A percentile compares a stretch with the other conserved stretches of the same genome.
phyloP scores from a whole-genome alignment of 2,329 filamentous ascomycete genomes.

The Cytospora chrysosperma region DNA sequence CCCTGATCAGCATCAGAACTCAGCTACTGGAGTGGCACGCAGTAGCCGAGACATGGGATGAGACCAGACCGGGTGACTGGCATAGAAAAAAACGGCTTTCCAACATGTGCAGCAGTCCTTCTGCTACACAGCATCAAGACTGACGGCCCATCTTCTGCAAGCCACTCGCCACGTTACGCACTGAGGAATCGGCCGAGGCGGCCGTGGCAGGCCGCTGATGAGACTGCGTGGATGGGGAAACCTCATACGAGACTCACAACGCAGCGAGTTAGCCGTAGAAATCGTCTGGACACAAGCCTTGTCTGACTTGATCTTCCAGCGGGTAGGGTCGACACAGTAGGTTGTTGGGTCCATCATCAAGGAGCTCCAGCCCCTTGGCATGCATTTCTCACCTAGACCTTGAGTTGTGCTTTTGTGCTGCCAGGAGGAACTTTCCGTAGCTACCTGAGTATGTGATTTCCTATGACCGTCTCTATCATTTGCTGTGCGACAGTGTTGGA shows the following conservation, averaged over 20 bases:
- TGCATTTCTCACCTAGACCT: no score
- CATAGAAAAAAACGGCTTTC: constrained; percentile 2
- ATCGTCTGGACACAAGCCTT: not conserved
- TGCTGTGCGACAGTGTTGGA: no score
- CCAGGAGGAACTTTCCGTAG: no score
- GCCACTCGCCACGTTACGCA: constrained; percentile 17
- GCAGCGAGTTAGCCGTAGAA: not conserved
- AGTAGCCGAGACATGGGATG: constrained; percentile 12
- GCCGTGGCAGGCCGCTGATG: not conserved
- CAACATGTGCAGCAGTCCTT: constrained; percentile 17
- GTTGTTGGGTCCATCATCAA: not conserved
- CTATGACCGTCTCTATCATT: no score
- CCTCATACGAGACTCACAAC: not conserved
- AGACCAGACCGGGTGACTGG: constrained; percentile 17
- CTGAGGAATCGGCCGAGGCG: constrained; percentile 18
- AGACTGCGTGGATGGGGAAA: not conserved
- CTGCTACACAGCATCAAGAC: constrained; percentile 18
- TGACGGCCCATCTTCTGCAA: constrained; percentile 17
- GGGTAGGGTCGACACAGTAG: not conserved
- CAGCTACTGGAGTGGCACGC: constrained; percentile 8
- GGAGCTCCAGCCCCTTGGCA: not conserved
- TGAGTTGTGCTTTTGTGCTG: no score
- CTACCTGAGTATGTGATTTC: no score
- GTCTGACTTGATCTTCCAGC: not conserved
- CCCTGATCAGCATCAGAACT: not conserved